A percentile compares a stretch with the other conserved stretches of the same genome.
phyloP scores from a whole-genome alignment of 345 rosid species.

The Lenwebbia sp. region DNA sequence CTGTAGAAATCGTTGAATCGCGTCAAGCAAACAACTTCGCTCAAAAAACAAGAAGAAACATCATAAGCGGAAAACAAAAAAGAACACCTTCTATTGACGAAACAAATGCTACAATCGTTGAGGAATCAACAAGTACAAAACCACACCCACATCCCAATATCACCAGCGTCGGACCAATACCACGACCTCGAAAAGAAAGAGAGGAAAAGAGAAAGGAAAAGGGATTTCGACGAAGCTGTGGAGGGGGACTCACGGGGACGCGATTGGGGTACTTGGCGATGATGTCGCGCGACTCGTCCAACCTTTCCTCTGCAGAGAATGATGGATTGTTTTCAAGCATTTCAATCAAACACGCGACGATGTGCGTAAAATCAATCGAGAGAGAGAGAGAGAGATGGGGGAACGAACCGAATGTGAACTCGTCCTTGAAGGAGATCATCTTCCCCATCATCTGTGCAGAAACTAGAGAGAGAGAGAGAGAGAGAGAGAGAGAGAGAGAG shows the following conservation, averaged over 20 bases:
- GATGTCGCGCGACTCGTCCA: conserved; percentile 44
- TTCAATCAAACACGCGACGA: not conserved
- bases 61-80: not conserved
- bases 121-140: not conserved
- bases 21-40: not conserved
- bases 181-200: not conserved
- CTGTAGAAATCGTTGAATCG: conserved; percentile 13
- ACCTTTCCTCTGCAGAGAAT: conserved; percentile 34
- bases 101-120: not conserved
- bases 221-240: not conserved
- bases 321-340: not conserved
- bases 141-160: not conserved
- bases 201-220: not conserved
- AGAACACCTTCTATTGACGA: not conserved
- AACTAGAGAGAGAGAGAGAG: not conserved
- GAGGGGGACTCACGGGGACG: conserved; percentile 38
- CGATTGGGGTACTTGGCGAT: conserved; percentile 46
- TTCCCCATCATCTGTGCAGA: conserved; percentile 7
- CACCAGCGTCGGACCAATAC: not conserved
- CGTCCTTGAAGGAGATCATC: conserved; percentile 36
- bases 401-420: conserved; percentile 45
- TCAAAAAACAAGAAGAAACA: not conserved
- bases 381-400: not conserved
- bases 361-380: not conserved
- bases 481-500: not conserved